Evolutionary conservation across 495 filamentous ascomycete genomes (phyloP).

Genomic region (Xylaria intraflava): DNA sequence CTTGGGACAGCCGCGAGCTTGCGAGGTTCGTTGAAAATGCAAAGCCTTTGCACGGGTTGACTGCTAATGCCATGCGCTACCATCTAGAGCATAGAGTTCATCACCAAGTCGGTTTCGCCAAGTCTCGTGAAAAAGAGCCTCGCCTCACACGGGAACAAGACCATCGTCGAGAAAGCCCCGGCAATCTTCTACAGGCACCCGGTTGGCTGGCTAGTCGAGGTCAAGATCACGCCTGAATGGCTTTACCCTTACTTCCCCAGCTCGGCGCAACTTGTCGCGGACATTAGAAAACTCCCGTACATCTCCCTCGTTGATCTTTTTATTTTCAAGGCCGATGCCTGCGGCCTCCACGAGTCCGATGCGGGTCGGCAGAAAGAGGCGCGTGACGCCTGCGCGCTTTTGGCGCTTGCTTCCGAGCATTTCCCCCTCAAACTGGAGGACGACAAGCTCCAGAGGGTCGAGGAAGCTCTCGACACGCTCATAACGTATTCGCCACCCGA

Average conservation of each 20-base stretch:
- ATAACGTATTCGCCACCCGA: conserved; percentile 6
- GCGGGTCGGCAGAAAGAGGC: conserved; percentile 5
- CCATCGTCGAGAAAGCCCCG: conserved; percentile 3
- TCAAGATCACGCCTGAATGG: conserved; percentile 14
- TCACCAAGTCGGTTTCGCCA: conserved; percentile 5
- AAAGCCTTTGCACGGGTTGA: neutral
- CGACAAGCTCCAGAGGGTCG: conserved; percentile 8
- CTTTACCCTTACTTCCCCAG: conserved; percentile 9
- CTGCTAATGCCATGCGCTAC: neutral
- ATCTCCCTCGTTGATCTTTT: conserved; percentile 12
- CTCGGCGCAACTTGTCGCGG: conserved; percentile 2
- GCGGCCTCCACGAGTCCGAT: conserved; percentile 9
- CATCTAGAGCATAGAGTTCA: conserved; percentile 12
- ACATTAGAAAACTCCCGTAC: conserved; percentile 5
- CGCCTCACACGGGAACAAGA: neutral
- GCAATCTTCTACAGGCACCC: conserved; percentile 8
- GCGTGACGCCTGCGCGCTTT: conserved; percentile 8
- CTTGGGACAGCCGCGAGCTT: neutral
- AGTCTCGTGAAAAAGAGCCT: conserved; percentile 11
- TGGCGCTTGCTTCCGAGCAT: conserved; percentile 12
- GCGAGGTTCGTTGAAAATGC: neutral
- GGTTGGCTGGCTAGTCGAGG: conserved; percentile 8
- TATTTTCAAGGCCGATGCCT: conserved; percentile 14
- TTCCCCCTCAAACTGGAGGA: conserved; percentile 7
- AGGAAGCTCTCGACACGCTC: conserved; percentile 10